Evolutionary conservation across 148 eudicot genomes (phyloP), one percentile per base, ranked within the genome.

Genomic region (Chenopodium suecicum): DNA sequence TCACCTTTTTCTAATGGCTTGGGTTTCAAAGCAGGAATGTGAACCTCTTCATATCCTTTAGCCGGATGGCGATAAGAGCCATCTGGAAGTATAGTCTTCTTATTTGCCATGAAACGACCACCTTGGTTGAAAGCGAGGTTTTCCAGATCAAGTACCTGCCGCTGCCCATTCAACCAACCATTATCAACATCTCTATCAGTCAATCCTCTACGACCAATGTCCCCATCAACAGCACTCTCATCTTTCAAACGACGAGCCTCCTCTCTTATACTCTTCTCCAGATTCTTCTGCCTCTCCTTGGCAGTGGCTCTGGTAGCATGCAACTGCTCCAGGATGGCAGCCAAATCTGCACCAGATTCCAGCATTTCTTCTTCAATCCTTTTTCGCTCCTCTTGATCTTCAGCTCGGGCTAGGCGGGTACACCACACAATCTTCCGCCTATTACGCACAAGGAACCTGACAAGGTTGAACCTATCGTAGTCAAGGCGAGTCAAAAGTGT

Each of bases 221-320:
- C 92, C 27, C 88, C 93, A 66, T 87, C 85, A 52, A 78, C 90
- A 78, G 80, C 88, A 80, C 77, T 85, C 66, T 81, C 92, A 78
- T 92, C 93, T 82, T 87, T 92, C 71, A 92, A 79, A 17, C 93
- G 86, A 23, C 96, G 90, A 83, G 96, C 96, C 87, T 92, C 95
- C 78, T 88, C 89, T 68, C 91, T 82, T 22, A 92, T 90, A 85
- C 90, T 92, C 84, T 90, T 92, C 87, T 92, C 96, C 90, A 92
- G 46, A 79, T 83, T 90, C 88, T 86, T 92, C 83, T 90, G 92
- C 85, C 96, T 90, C 88, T 92, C 96, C 76, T 90, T 92, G 48
- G 93, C 91, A 81, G 92, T 89, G 7, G 96, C 96, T 83, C 96
- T 81, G 9, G 96, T 90, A 67, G 96, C 96, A 89, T 92, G 93